Evolutionary conservation across 257 asterid species (phyloP), one percentile per base, ranked within the genome.

Genomic region (Galeopsis tetrahit): DNA sequence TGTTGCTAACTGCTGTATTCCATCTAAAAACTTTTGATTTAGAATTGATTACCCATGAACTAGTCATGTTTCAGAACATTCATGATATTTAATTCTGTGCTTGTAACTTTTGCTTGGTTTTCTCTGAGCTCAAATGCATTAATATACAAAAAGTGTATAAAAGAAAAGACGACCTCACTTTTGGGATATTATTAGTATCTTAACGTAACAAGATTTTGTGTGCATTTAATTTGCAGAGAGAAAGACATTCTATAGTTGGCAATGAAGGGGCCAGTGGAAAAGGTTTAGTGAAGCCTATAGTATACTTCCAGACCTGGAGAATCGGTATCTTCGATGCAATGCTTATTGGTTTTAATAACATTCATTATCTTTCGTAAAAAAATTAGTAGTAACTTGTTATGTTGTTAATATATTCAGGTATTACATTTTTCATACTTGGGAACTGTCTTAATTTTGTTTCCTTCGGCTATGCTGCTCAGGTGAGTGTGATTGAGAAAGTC

Each of bases 381-480:
- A 35, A 32, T 15, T 31, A 39, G 39, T 71, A 4, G 6, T 72
- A 42, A 60, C 69, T 56, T 39, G 60, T 64, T 44, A 49, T 78
- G 53, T 17, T 66, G 63, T 77, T 62, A 64, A 61, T 73, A 31
- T 64, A 64, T 81, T 86, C 89, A 93, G 98, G 97, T 69, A 86
- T 91, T 75, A 72, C 86, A 14, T 91, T 92, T 77, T 93, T 93
- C 70, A 83, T 86, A 73, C 76, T 93, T 70, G 98, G 98, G 58
- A 91, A 93, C 79, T 86, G 91, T 84, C 97, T 93, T 77, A 93
- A 93, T 84, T 93, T 93, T 86, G 66, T 93, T 75, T 93, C 98
- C 15, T 93, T 93, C 75, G 98, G 98, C 74, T 93, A 91, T 78
- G 98, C 98, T 68, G 98, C 98, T 73, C 98, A 90, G 97, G 98